Evolutionary conservation across 257 asterid genomes (phyloP), one percentile per base, ranked within the genome.

Genomic region (Solanum appendiculatum): DNA sequence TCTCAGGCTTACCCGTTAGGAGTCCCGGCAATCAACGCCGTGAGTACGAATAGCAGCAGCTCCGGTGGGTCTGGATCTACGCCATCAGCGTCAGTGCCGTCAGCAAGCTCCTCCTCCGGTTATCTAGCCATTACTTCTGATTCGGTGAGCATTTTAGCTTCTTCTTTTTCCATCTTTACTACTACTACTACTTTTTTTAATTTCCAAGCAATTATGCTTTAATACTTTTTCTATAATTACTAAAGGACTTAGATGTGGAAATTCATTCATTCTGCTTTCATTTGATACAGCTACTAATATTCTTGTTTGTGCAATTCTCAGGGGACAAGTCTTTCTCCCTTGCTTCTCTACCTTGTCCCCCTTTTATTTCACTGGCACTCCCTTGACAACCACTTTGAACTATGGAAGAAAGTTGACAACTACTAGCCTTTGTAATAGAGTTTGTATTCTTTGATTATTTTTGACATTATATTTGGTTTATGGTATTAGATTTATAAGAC

Each of bases 1-100:
- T 91, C 97, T 9, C 97, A 98, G 56, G 95, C 90, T 18, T 96
- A 96, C 85, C 48, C 86, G 78, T 87, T 95, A 8, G 98, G 97
- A 31, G 91, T 95, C 78, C 91, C 92, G 54, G 89, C 84, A 31
- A 51, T 80, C 37, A 82, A 54, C 84, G 27, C 86, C 51, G 27
- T 12, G 39, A 82, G 88, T 48, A 81, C 27, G 3, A 78, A 63
- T 10, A 73, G 73, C 54, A 73, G 66, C 29, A 69, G 31, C 82
- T 58, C 82, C 21, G 36, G 83, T 34, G 27, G 58, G 3, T 21
- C 77, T 23, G 87, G 86, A 60, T 29, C 46, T 1, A 40, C 75
- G 72, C 88, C 85, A 75, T 37, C 90, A 37, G 18, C 70, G 8
- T 83, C 88, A 11, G 87, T 91, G 2, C 90, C 90, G 20, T 90